A percentile compares a stretch with the other conserved stretches of the same genome.
These are phyloP conservation scores for Insectozyma bohioensis DNA, from an alignment of 1,139 yeast genomes.

Conservation along the genomic window DNA sequence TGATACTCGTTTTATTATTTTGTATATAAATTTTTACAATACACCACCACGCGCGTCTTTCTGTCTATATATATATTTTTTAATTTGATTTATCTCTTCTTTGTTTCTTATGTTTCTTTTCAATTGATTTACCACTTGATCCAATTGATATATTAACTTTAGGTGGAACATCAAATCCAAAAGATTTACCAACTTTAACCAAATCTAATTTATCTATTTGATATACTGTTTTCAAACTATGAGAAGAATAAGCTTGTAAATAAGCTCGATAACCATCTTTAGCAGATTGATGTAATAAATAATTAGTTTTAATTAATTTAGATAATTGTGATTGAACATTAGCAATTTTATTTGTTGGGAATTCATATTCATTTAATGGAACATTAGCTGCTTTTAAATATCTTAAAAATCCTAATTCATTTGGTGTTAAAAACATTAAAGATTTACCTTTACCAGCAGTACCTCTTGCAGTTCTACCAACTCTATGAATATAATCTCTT, in stretches of 20 bases:
- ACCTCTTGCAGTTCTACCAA: slow-evolving; percentile 98
- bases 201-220: slow-evolving; percentile 93
- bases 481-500: slow-evolving; percentile 95
- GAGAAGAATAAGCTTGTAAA: slow-evolving; percentile 95
- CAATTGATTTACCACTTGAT: slow-evolving; percentile 72
- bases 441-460: slow-evolving; percentile 89
- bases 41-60: slow-evolving; percentile 9
- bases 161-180: slow-evolving; percentile 95
- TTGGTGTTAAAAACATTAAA: slow-evolving; percentile 90
- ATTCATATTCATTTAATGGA: slow-evolving; percentile 94
- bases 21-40: too few species aligned
- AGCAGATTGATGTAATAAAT: slow-evolving; percentile 92
- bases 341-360: slow-evolving; percentile 90
- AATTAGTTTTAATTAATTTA: slow-evolving; percentile 86
- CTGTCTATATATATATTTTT: slow-evolving; percentile 5
- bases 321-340: slow-evolving; percentile 93
- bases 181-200: slow-evolving; percentile 91
- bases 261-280: slow-evolving; percentile 97
- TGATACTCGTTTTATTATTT: too few species aligned
- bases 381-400: slow-evolving; percentile 96
- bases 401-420: slow-evolving; percentile 90
- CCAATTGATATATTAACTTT: slow-evolving; percentile 96
- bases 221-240: slow-evolving; percentile 91
- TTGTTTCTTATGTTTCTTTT: slow-evolving; percentile 51
- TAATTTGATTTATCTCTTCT: slow-evolving; percentile 40